phyloP scores from a whole-genome alignment of 306 rosid species.

The Bauhinia variegata region DNA sequence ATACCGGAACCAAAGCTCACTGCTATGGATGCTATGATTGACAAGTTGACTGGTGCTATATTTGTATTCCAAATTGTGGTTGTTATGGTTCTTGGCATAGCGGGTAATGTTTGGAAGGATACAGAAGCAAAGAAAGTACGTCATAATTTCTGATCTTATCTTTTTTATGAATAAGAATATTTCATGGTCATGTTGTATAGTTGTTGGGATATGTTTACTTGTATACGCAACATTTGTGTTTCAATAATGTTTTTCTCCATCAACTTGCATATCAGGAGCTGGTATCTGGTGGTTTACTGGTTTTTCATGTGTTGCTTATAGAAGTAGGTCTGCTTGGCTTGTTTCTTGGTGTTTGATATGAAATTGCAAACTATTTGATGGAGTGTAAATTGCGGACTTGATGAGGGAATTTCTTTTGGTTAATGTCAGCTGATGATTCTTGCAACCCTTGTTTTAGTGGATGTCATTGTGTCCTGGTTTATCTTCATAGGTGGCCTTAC shows the following conservation, averaged over 20 bases:
- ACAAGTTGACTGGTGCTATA: conserved; percentile 98
- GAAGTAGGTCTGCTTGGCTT: conserved; percentile 22
- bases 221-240: conserved; percentile 22
- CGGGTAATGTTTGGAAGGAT: conserved; percentile 98
- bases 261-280: conserved; percentile 19
- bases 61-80: conserved; percentile 95
- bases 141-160: conserved; percentile 26
- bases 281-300: background rate
- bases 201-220: conserved; percentile 6
- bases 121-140: conserved; percentile 94
- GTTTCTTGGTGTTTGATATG: conserved; percentile 20
- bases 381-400: conserved; percentile 9
- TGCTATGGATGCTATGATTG: conserved; percentile 96
- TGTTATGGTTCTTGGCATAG: conserved; percentile 91
- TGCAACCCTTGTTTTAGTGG: conserved; percentile 15
- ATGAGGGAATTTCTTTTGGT: conserved; percentile 14
- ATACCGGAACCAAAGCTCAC: conserved; percentile 98
- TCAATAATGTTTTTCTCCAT: conserved; percentile 14
- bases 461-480: background rate
- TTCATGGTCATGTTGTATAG: conserved; percentile 11
- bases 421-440: conserved; percentile 11
- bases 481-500: background rate
- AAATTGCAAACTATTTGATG: conserved; percentile 6
- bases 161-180: conserved; percentile 30
- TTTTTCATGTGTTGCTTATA: conserved; percentile 13